These are phyloP conservation scores for Talaromyces pinophilus DNA, from an alignment of 2,329 filamentous ascomycete genomes.

Conservation along the genomic window DNA sequence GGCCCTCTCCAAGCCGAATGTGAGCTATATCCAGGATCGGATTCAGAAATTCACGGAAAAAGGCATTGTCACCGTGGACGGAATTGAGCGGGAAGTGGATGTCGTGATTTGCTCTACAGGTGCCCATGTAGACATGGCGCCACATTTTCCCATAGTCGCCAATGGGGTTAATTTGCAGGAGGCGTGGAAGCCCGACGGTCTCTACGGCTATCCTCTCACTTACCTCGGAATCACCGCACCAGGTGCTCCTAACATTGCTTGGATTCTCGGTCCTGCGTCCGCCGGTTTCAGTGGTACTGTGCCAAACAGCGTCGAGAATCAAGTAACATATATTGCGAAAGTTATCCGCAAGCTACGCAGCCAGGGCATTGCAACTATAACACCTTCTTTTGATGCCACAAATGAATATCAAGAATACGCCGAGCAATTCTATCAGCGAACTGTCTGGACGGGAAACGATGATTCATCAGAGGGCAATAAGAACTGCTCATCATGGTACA, in stretches of 20 bases:
- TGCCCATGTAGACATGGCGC: slow-evolving; percentile 60
- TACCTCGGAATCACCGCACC: slow-evolving; percentile 66
- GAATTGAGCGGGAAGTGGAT: slow-evolving; percentile 59
- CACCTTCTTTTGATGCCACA: slow-evolving; percentile 58
- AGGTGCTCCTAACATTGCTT: slow-evolving; percentile 68
- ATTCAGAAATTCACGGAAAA: slow-evolving; percentile 62
- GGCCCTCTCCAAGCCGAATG: slow-evolving; percentile 62
- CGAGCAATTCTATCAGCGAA: slow-evolving; percentile 55
- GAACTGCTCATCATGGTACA: slow-evolving; percentile 71
- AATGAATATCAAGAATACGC: slow-evolving; percentile 56
- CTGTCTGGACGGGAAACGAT: slow-evolving; percentile 45
- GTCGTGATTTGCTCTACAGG: slow-evolving; percentile 70
- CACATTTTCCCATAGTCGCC: slow-evolving; percentile 62
- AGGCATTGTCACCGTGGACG: slow-evolving; percentile 63
- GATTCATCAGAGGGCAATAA: slow-evolving; percentile 49
- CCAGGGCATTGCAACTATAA: slow-evolving; percentile 66
- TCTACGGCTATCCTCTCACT: slow-evolving; percentile 65
- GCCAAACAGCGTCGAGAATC: slow-evolving; percentile 66
- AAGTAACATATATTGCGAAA: slow-evolving; percentile 66
- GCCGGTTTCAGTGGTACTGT: slow-evolving; percentile 65
- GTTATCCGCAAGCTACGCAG: slow-evolving; percentile 66
- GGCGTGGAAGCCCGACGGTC: slow-evolving; percentile 59
- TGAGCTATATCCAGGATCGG: slow-evolving; percentile 59
- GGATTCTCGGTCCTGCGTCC: slow-evolving; percentile 63
- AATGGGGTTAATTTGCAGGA: slow-evolving; percentile 56